Evolutionary conservation across 768 basidiomycete species (phyloP), one percentile per base, ranked within the genome.

Genomic region (Mycena belliarum): DNA sequence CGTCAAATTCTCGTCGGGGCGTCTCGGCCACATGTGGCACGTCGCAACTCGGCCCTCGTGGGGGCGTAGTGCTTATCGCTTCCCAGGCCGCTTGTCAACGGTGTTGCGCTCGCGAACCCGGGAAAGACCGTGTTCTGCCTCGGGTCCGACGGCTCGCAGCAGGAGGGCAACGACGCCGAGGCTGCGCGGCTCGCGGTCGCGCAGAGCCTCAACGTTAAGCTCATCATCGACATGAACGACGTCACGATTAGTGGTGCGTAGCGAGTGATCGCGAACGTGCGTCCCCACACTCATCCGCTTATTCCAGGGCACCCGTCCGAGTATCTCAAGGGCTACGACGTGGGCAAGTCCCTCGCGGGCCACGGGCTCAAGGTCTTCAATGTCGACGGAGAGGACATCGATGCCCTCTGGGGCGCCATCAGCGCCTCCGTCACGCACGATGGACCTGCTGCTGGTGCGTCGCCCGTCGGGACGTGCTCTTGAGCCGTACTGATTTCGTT

Each of bases 1-100:
- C 26, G 84, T 95, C 73, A 92, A 93, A 73, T 95, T 95, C 75
- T 93, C 92, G 3, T 94, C 92, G 1, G 93, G 93, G n/a, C 88
- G 93, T 68, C 82, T 95, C 20, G 93, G 93, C 2, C 93, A 95
- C 72, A 85, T 93, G 82, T 95, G 92, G 92, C 80, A 61, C 48
- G 76, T 68, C 43, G 56, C 41, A 3, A 37, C 21, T 38, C 43
- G 18, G 35, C 25, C 37, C 7, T 35, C 35, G 42, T 48, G 20
- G 18, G 46, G 33, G 20, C 51, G 54, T 23, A 55, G 56, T 43
- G 20, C 40, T 38, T 46, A 41, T 49, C 47, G 44, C 15, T 50
- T 51, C 43, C 1, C 63, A 82, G 81, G 82, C 87, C 92, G 0
- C 72, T 90, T 61, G 88, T 94, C 51, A 94, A 94, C 68, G 92